These are phyloP conservation scores for Paradendryphiella salina DNA, from an alignment of 2,329 filamentous ascomycete genomes.

Conservation along the genomic window DNA sequence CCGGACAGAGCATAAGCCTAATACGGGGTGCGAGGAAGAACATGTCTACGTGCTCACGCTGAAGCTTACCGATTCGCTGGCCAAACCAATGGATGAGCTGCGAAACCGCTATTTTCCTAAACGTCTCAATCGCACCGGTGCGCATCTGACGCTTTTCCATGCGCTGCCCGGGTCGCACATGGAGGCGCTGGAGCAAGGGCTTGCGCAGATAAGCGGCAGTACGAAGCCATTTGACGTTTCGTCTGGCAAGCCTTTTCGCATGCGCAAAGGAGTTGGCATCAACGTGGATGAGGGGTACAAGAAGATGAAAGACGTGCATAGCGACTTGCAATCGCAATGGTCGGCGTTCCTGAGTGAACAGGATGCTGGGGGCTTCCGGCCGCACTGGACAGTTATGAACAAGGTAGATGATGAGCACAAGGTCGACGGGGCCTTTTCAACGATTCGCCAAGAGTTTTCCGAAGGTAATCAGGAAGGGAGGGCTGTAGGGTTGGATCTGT, in stretches of 20 bases:
- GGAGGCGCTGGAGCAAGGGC: slow-evolving; percentile 37
- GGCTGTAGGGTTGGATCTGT: slow-evolving; percentile 48
- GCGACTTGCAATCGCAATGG: slow-evolving; percentile 44
- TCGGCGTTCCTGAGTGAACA: slow-evolving; percentile 48
- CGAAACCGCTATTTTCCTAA: slow-evolving; percentile 49
- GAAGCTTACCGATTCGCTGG: slow-evolving; percentile 45
- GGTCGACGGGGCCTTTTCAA: slow-evolving; percentile 44
- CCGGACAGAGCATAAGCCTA: slow-evolving; percentile 35
- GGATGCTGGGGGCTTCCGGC: slow-evolving; percentile 46
- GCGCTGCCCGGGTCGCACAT: slow-evolving; percentile 50
- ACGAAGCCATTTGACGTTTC: slow-evolving; percentile 45
- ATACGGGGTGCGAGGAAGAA: slow-evolving; percentile 38
- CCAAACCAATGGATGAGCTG: slow-evolving; percentile 46
- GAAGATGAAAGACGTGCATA: slow-evolving; percentile 43
- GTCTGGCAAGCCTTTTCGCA: slow-evolving; percentile 47
- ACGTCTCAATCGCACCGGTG: slow-evolving; percentile 49
- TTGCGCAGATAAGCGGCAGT: slow-evolving; percentile 35
- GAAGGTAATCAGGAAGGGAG: slow-evolving; percentile 39
- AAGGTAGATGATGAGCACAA: slow-evolving; percentile 50
- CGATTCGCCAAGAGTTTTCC: slow-evolving; percentile 39
- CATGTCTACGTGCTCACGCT: slow-evolving; percentile 52
- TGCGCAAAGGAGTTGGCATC: slow-evolving; percentile 50
- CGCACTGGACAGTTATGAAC: slow-evolving; percentile 55
- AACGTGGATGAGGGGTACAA: slow-evolving; percentile 40
- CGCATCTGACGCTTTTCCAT: slow-evolving; percentile 53